Conservation (phyloP, 768 basidiomycete genomes). For the Suillus clintonianus region DNA sequence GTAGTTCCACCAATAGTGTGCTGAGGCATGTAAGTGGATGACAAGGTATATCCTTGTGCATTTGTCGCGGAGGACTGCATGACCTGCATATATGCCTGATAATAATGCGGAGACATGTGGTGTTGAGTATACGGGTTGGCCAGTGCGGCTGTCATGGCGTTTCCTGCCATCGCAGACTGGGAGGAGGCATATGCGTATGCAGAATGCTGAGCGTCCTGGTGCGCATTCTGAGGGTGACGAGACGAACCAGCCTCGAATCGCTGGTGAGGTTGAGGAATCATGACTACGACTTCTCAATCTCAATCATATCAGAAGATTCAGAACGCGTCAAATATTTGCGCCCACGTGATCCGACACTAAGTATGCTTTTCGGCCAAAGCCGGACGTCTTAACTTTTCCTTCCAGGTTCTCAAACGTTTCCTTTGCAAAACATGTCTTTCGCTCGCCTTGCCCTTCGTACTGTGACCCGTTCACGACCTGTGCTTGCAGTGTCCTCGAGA, state of each 20-base stretch:
- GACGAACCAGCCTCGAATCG: not conserved
- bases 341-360: not conserved
- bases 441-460: constrained; percentile 34
- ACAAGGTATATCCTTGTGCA: constrained; percentile 39
- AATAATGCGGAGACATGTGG: constrained; percentile 51
- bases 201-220: not conserved
- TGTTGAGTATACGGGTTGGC: constrained; percentile 29
- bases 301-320: not conserved
- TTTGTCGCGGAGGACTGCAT: constrained; percentile 25
- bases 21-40: constrained; percentile 38
- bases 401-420: not conserved
- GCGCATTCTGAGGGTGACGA: not conserved
- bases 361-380: constrained; percentile 25
- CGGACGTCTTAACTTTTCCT: constrained; percentile 12
- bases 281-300: not conserved
- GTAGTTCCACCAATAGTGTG: not conserved
- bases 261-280: not conserved
- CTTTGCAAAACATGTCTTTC: constrained; percentile 31
- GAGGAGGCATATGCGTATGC: not conserved
- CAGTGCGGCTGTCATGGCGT: constrained; percentile 24
- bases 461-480: constrained; percentile 27
- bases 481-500: constrained; percentile 28
- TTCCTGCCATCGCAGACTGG: constrained; percentile 9
- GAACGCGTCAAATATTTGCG: not conserved
- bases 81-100: constrained; percentile 52